phyloP scores from a whole-genome alignment of 208 protist species.

The Phytomonas serpens region DNA sequence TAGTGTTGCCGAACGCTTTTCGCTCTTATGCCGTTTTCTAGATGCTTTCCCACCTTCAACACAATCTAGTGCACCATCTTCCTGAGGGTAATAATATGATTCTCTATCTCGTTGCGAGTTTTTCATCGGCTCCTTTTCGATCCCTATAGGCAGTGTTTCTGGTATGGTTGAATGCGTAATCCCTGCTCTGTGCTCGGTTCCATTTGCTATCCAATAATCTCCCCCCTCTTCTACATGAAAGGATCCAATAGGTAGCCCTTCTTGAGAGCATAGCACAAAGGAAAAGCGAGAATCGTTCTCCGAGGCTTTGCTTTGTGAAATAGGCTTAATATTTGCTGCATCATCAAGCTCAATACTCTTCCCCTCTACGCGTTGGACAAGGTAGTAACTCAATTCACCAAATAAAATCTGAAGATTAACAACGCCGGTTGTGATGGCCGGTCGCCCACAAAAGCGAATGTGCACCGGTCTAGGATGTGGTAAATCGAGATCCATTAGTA shows the following conservation, averaged over 20 bases:
- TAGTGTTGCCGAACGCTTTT: not conserved
- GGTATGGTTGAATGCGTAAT: not conserved
- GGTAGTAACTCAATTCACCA: slow-evolving; percentile 33
- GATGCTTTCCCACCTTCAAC: not conserved
- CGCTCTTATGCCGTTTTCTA: not conserved
- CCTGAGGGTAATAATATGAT: not conserved
- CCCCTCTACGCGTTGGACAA: slow-evolving; percentile 24
- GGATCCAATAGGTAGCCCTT: slow-evolving; percentile 25
- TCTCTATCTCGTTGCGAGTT: not conserved
- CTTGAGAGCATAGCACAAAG: slow-evolving; percentile 18
- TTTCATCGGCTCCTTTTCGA: not conserved
- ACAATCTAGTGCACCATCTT: not conserved
- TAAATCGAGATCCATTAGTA: slow-evolving; percentile 7
- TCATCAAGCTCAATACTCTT: not conserved
- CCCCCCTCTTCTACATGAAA: slow-evolving; percentile 27
- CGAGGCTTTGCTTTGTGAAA: not conserved
- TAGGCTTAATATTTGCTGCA: not conserved
- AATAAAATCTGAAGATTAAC: slow-evolving; percentile 53
- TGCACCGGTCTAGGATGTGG: slow-evolving; percentile 4
- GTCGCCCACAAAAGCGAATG: slow-evolving; percentile 42
- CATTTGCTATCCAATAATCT: slow-evolving; percentile 26
- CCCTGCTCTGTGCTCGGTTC: not conserved
- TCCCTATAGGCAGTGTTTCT: not conserved
- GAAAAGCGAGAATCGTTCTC: not conserved
- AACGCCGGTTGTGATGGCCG: slow-evolving; percentile 46